Conservation (phyloP, 2,329 filamentous ascomycete genomes). For the Harringtonia aguacate region DNA sequence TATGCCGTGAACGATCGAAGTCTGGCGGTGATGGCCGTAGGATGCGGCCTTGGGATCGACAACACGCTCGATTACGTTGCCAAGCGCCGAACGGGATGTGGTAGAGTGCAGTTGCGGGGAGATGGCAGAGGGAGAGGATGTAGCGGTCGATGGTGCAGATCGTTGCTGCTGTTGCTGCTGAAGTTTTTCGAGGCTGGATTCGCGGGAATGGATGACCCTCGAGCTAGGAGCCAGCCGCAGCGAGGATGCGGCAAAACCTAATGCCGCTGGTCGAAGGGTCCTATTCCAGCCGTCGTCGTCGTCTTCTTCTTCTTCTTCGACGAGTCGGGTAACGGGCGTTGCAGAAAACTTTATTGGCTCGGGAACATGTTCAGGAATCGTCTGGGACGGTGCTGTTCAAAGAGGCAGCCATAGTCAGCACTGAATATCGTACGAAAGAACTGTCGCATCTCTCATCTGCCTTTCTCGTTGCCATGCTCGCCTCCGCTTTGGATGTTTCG, state of each 20-base stretch:
- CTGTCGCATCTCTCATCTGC: no score
- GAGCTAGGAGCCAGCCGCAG: slow-evolving; percentile 9
- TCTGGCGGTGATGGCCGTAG: slow-evolving; percentile 89
- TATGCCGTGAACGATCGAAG: slow-evolving; percentile 92
- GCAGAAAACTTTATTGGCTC: slow-evolving; percentile 42
- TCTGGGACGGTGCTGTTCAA: slow-evolving; percentile 50
- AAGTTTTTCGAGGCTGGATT: slow-evolving; percentile 47
- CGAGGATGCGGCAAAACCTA: slow-evolving; percentile 21
- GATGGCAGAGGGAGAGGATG: slow-evolving; percentile 15
- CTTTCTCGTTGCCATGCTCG: no score
- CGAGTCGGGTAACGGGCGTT: slow-evolving; percentile 37
- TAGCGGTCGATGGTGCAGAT: slow-evolving; percentile 17
- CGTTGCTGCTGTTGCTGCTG: slow-evolving; percentile 19
- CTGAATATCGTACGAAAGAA: background rate
- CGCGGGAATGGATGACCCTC: slow-evolving; percentile 41
- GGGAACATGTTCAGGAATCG: slow-evolving; percentile 43
- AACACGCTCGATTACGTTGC: slow-evolving; percentile 37
- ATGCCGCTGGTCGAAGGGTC: slow-evolving; percentile 35
- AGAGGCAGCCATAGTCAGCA: background rate
- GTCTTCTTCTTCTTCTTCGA: slow-evolving; percentile 44
- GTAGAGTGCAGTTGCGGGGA: slow-evolving; percentile 29
- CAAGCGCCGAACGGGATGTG: slow-evolving; percentile 27
- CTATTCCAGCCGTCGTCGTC: slow-evolving; percentile 40
- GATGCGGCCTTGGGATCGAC: slow-evolving; percentile 42
- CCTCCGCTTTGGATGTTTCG: no score